These are phyloP conservation scores for Quercus agrifolia DNA, from an alignment of 306 rosid genomes.

Conservation along the genomic window DNA sequence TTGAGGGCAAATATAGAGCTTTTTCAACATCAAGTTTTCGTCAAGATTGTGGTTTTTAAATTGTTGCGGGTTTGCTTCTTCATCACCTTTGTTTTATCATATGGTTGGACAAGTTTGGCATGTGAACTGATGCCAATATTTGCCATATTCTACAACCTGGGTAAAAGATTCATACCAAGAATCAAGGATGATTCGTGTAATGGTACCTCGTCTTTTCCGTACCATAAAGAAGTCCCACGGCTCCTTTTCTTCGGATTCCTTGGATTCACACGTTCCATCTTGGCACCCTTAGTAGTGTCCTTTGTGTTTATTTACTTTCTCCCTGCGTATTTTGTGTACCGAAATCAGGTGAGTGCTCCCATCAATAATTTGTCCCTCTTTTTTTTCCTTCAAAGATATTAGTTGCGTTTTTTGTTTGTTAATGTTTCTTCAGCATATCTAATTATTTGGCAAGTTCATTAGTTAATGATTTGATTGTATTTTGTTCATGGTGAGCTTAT, in stretches of 20 bases:
- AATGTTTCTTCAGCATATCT: neutral
- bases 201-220: constrained; percentile 57
- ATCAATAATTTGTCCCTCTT: constrained; percentile 1
- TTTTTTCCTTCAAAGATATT: neutral
- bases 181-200: constrained; percentile 36
- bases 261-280: constrained; percentile 74
- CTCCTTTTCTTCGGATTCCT: constrained; percentile 77
- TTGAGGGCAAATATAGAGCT: too few relatives aligned
- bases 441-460: neutral
- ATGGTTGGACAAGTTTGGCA: constrained; percentile 94
- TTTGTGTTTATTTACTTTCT: constrained; percentile 70
- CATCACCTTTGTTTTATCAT: constrained; percentile 85
- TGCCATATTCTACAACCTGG: constrained; percentile 54
- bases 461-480: neutral
- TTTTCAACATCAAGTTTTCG: neutral
- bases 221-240: constrained; percentile 88
- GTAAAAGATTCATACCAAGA: constrained; percentile 50
- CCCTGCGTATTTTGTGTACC: constrained; percentile 78
- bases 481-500: neutral
- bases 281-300: constrained; percentile 81
- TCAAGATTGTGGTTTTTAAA: neutral
- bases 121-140: constrained; percentile 70
- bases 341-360: constrained; percentile 70
- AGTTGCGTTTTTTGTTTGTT: neutral
- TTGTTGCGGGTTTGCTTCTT: constrained; percentile 67